Evolutionary conservation across 805 yeast species (phyloP).

Genomic region (Torulaspora gathmanii): DNA sequence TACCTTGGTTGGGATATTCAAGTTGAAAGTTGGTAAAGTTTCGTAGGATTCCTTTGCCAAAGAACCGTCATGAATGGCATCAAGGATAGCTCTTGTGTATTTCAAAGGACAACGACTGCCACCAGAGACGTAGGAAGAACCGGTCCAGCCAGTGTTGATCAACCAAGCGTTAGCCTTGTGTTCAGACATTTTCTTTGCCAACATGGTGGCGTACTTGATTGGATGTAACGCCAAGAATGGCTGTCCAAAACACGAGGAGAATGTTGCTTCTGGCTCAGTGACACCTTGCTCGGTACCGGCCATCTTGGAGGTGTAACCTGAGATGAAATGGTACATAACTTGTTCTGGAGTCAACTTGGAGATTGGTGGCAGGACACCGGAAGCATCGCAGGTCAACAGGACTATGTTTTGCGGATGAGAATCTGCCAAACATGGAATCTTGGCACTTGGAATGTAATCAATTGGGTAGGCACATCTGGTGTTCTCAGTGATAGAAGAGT

Average conservation of each 20-base stretch:
- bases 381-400: conserved; percentile 93
- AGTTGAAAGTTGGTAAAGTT: conserved; percentile 78
- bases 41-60: conserved; percentile 77
- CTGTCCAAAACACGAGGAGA: conserved; percentile 98
- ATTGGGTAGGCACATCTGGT: conserved; percentile 99
- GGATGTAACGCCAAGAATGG: conserved; percentile 98
- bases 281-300: conserved; percentile 99
- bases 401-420: conserved; percentile 89
- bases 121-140: conserved; percentile 84
- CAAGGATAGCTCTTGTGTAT: conserved; percentile 94
- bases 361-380: conserved; percentile 97
- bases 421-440: conserved; percentile 89
- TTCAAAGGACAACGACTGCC: conserved; percentile 97
- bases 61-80: conserved; percentile 89
- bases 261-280: conserved; percentile 96
- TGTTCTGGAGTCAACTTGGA: conserved; percentile 90
- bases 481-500: conserved; percentile 84
- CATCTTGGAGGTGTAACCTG: conserved; percentile 98
- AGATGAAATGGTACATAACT: conserved; percentile 98
- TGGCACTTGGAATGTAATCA: conserved; percentile 92
- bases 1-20: conserved; percentile 77
- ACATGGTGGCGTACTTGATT: conserved; percentile 94
- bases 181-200: conserved; percentile 83
- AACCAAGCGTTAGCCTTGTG: conserved; percentile 94
- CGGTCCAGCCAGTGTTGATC: conserved; percentile 98